phyloP scores from a whole-genome alignment of 192 early-diverging fungal species.

The Entomortierella lignicola region DNA sequence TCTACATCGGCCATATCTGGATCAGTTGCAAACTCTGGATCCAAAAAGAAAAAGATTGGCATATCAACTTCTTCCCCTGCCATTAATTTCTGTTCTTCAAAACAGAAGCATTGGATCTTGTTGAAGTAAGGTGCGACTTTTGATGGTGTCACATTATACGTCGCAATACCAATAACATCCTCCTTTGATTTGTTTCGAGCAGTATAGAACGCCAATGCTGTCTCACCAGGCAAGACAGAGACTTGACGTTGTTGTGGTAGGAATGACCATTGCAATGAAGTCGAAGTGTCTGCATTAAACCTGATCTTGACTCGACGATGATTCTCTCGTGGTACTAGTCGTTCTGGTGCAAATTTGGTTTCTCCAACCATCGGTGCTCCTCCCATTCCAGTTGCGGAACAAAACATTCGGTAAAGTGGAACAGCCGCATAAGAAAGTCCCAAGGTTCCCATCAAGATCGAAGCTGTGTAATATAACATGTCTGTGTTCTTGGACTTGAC shows the following conservation, averaged over 20 bases:
- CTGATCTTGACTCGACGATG: constrained; percentile 73
- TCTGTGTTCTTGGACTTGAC: constrained; percentile 45
- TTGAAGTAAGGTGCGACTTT: constrained; percentile 97
- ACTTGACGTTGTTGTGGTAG: constrained; percentile 89
- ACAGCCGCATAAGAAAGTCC: constrained; percentile 94
- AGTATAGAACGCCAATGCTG: constrained; percentile 95
- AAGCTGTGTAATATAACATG: constrained; percentile 76
- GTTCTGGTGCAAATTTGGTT: constrained; percentile 70
- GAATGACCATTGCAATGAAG: constrained; percentile 90
- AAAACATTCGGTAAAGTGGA: constrained; percentile 94
- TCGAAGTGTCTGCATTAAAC: constrained; percentile 81
- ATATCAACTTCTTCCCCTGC: constrained; percentile 94
- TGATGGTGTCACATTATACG: constrained; percentile 94
- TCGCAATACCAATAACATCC: constrained; percentile 94
- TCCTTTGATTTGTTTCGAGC: constrained; percentile 88
- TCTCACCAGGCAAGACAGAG: constrained; percentile 94
- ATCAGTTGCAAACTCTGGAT: constrained; percentile 95
- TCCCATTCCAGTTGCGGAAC: constrained; percentile 90
- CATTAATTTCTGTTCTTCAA: constrained; percentile 95
- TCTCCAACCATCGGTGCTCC: constrained; percentile 88
- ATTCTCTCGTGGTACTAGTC: constrained; percentile 72
- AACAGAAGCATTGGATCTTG: constrained; percentile 99
- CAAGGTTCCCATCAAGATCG: constrained; percentile 85
- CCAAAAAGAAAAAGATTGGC: constrained; percentile 98
- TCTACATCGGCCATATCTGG: constrained; percentile 95